phyloP scores from a whole-genome alignment of 225 moss, liverwort and hornwort species.

The Marchantia polymorpha region DNA sequence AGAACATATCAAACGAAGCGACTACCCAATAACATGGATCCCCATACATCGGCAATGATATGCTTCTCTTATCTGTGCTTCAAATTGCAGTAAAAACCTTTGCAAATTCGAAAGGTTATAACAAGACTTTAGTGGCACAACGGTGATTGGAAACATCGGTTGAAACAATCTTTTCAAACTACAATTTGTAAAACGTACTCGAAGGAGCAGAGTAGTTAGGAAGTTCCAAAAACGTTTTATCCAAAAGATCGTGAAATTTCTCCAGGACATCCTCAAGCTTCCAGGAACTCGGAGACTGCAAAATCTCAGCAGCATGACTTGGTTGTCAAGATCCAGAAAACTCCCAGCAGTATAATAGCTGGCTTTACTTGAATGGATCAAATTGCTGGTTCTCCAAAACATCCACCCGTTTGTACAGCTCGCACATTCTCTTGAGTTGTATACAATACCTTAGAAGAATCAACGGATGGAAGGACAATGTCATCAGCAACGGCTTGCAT shows the following conservation, averaged over 20 bases:
- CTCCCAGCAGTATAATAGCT: no score
- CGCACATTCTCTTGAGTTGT: no score
- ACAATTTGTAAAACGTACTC: slow-evolving; percentile 16
- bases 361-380: neutral
- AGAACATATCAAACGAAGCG: neutral
- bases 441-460: slow-evolving; percentile 58
- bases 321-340: no score
- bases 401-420: neutral
- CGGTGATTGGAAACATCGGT: neutral
- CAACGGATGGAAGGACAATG: slow-evolving; percentile 64
- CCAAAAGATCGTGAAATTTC: slow-evolving; percentile 64
- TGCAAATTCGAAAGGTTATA: neutral
- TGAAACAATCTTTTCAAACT: neutral
- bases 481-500: slow-evolving; percentile 98
- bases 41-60: neutral
- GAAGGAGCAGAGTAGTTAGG: slow-evolving; percentile 36
- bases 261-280: slow-evolving; percentile 55
- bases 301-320: neutral
- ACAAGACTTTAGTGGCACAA: neutral
- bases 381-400: neutral
- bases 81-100: neutral
- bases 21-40: neutral
- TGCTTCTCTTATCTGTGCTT: neutral
- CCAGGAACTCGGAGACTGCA: slow-evolving; percentile 65
- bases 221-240: slow-evolving; percentile 44